phyloP scores from a whole-genome alignment of 2,329 filamentous ascomycete genomes.

The Aspergillus sp. region DNA sequence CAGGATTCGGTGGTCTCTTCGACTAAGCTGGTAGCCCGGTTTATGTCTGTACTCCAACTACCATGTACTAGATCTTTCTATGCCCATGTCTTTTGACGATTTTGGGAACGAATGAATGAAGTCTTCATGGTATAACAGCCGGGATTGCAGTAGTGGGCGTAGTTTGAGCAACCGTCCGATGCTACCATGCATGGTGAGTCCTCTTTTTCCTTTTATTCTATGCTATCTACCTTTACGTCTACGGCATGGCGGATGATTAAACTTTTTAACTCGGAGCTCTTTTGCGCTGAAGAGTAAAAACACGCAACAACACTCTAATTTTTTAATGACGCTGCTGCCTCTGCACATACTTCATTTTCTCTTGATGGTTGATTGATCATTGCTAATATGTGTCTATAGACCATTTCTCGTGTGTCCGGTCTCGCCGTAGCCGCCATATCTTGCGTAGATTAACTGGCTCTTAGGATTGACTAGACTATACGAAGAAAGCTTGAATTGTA shows the following conservation, averaged over 20 bases:
- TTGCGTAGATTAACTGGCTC: too few relatives aligned
- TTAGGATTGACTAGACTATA: too few relatives aligned
- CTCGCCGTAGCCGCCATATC: too few relatives aligned
- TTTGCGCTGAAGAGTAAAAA: constrained; percentile 47
- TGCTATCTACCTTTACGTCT: neutral
- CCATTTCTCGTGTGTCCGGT: too few relatives aligned
- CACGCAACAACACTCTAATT: constrained; percentile 62
- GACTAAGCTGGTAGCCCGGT: constrained; percentile 39
- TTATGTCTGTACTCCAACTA: constrained; percentile 18
- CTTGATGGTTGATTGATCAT: neutral
- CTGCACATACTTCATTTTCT: constrained; percentile 6
- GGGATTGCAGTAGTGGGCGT: too few relatives aligned
- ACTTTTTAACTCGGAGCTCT: constrained; percentile 57
- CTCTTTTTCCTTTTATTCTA: constrained; percentile 5
- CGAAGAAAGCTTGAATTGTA: too few relatives aligned
- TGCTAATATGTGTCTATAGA: too few relatives aligned
- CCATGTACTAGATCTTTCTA: constrained; percentile 32
- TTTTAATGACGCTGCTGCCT: constrained; percentile 50
- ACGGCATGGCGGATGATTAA: constrained; percentile 47
- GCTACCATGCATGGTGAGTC: constrained; percentile 18
- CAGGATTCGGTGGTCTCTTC: constrained; percentile 67
- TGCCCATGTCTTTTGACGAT: too few relatives aligned
- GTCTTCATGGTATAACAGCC: too few relatives aligned
- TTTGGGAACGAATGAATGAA: too few relatives aligned
- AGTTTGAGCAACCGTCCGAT: constrained; percentile 21